phyloP scores from a whole-genome alignment of 2,329 filamentous ascomycete genomes.

The Neonectria punicea region DNA sequence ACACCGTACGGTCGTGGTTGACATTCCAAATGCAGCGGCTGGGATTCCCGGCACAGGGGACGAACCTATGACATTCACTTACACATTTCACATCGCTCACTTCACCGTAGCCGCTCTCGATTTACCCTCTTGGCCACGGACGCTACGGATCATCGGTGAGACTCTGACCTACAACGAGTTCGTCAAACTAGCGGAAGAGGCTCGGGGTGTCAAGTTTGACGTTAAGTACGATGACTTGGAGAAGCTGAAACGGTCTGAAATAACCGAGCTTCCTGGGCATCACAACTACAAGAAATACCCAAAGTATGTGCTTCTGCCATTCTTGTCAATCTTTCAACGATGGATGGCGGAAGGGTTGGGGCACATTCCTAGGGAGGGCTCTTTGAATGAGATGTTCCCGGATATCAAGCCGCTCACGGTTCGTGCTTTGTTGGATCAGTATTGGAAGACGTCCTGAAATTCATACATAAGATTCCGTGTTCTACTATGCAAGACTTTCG shows the following conservation, averaged over 20 bases:
- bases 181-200: background rate
- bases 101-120: slow-evolving; percentile 4
- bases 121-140: slow-evolving; percentile 1
- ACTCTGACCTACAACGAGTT: slow-evolving; percentile 7
- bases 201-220: slow-evolving; percentile 3
- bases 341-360: slow-evolving; percentile 4
- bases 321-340: slow-evolving; percentile 3
- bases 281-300: background rate
- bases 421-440: background rate
- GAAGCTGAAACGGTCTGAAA: background rate
- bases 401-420: slow-evolving; percentile 1
- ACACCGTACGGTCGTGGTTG: slow-evolving; percentile 4
- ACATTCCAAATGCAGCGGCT: slow-evolving; percentile 1
- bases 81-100: slow-evolving; percentile 3
- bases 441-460: background rate
- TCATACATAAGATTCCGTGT: too few relatives aligned
- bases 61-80: slow-evolving; percentile 1
- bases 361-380: background rate
- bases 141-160: slow-evolving; percentile 1
- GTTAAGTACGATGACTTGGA: slow-evolving; percentile 1
- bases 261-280: background rate
- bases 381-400: slow-evolving; percentile 8
- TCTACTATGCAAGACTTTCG: too few relatives aligned
- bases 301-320: background rate
- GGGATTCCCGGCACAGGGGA: slow-evolving; percentile 5